Evolutionary conservation across 441 rosid genomes (phyloP).

Genomic region (Melastoma candidum): DNA sequence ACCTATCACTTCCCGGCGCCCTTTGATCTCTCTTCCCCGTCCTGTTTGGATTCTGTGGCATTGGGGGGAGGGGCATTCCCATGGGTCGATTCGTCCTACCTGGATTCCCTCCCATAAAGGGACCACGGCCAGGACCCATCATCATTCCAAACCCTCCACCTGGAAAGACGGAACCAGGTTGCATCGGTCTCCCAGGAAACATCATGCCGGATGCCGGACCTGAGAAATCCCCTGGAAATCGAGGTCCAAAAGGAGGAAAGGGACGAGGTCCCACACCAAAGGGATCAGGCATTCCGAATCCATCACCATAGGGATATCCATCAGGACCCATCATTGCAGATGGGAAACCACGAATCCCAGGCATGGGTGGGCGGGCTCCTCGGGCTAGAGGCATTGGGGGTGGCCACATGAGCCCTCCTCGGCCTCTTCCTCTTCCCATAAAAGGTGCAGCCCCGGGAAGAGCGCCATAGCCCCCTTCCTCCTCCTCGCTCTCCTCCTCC

Average conservation of each 20-base stretch:
- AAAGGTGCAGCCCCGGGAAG: slow-evolving; percentile 28
- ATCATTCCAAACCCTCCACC: slow-evolving; percentile 83
- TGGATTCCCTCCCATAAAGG: slow-evolving; percentile 68
- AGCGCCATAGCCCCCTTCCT: slow-evolving; percentile 48
- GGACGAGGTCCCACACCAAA: slow-evolving; percentile 74
- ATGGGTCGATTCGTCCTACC: slow-evolving; percentile 54
- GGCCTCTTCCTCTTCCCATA: slow-evolving; percentile 79
- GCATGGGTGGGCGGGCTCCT: slow-evolving; percentile 66
- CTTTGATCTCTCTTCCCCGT: slow-evolving; percentile 40
- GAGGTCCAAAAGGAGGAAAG: slow-evolving; percentile 74
- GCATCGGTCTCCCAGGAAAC: slow-evolving; percentile 94
- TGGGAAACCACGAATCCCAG: slow-evolving; percentile 77
- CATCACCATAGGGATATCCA: slow-evolving; percentile 78
- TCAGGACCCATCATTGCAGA: slow-evolving; percentile 83
- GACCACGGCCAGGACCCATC: slow-evolving; percentile 84
- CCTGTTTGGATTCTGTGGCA: slow-evolving; percentile 36
- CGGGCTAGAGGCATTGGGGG: slow-evolving; percentile 65
- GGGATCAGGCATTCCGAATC: slow-evolving; percentile 85
- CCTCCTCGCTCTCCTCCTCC: slow-evolving; percentile 19
- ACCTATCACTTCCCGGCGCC: slow-evolving; percentile 27
- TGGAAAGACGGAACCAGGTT: slow-evolving; percentile 65
- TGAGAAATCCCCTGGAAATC: slow-evolving; percentile 82
- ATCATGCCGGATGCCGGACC: slow-evolving; percentile 80
- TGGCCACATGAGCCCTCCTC: slow-evolving; percentile 89
- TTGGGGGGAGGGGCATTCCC: slow-evolving; percentile 39